Base-by-base conservation (phyloP, 2,329 filamentous ascomycete species). In the Phoma sp. region DNA sequence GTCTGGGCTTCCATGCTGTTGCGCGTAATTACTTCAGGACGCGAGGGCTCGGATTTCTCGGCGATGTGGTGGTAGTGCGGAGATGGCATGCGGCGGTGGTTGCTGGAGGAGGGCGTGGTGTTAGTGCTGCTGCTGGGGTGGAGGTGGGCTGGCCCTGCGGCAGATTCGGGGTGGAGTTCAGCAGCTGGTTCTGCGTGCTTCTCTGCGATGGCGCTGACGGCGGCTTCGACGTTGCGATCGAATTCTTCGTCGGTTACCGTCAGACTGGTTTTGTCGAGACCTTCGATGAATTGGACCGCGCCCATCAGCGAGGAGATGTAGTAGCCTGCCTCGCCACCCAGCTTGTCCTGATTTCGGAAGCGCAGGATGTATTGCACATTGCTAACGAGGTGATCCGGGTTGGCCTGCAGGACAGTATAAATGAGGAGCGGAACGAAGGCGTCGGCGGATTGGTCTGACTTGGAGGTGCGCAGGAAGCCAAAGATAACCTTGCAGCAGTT, bases 401-500 rank as follows among this genome's bases (percentile, higher is more conserved):
- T 97, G 39, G 92, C 91, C 75, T 95, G 91, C 24, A 99, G 81
- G 10, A 98, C 93, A 24, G 96, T 95, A 66, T 96, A 98, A 52
- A 99, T 99, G 51, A 99, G 82, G 25, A 98, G 82, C 3, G 4
- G 95, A 90, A 71, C 91, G 66, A 99, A 99, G 0, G 93, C 92
- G 77, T 99, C 95, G 10, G 95, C 95, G 1, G 93, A 98, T 22
- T 93, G 93, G 72, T 99, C 95, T 1, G 89, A 89, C 75, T 96
- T 96, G 47, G 91, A 87, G 71, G 97, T 96, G 62, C 93, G 93
- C 47, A 99, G 80, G 43, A 96, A 86, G 14, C 93, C 95, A 75
- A 99, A 98, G 60, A 99, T 98, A 59, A 99, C 96, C 77, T 99
- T 99, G 84, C 95, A 99, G 78, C 93, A 97, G 77, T 99, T 99